Percentiles rank a stretch among this genome's conserved stretches.
Conservation (phyloP, 2,329 filamentous ascomycete genomes). For the Penicillium expansum region DNA sequence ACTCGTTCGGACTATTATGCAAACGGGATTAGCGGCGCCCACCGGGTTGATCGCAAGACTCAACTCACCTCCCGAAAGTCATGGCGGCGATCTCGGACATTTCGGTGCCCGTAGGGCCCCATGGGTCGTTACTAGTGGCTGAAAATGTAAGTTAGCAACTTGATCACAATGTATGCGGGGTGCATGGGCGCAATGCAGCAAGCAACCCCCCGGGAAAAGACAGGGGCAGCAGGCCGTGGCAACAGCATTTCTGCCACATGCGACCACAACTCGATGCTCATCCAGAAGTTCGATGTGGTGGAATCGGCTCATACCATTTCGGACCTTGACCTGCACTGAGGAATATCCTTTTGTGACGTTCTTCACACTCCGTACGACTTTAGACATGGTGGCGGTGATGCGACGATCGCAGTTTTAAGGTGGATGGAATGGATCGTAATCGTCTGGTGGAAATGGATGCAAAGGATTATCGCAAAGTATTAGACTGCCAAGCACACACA, state of each 20-base stretch:
- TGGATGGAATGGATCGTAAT: not conserved
- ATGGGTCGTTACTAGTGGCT: conserved; percentile 99
- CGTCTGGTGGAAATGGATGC: conserved; percentile 9
- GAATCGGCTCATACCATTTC: conserved; percentile 71
- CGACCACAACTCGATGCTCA: not conserved
- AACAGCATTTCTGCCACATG: conserved; percentile 2
- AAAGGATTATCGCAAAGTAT: conserved; percentile 8
- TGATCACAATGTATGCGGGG: not conserved
- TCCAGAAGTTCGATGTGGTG: not conserved
- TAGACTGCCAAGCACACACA: conserved; percentile 25
- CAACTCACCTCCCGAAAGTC: conserved; percentile 89
- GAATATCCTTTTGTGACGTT: conserved; percentile 99
- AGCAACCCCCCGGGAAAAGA: not conserved
- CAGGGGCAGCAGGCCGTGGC: conserved; percentile 3
- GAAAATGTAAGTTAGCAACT: conserved; percentile 22
- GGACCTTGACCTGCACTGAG: conserved; percentile 92
- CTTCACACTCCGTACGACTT: conserved; percentile 95
- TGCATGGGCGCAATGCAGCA: conserved; percentile 4
- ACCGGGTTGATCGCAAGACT: not conserved
- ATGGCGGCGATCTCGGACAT: conserved; percentile 98
- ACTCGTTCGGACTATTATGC: conserved; percentile 75
- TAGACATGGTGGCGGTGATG: conserved; percentile 66
- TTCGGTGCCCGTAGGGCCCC: conserved; percentile 95
- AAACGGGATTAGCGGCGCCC: conserved; percentile 10
- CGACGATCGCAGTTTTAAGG: conserved; percentile 11